Conservation (phyloP, 2,329 filamentous ascomycete genomes). For the Tolypocladium tropicale region DNA sequence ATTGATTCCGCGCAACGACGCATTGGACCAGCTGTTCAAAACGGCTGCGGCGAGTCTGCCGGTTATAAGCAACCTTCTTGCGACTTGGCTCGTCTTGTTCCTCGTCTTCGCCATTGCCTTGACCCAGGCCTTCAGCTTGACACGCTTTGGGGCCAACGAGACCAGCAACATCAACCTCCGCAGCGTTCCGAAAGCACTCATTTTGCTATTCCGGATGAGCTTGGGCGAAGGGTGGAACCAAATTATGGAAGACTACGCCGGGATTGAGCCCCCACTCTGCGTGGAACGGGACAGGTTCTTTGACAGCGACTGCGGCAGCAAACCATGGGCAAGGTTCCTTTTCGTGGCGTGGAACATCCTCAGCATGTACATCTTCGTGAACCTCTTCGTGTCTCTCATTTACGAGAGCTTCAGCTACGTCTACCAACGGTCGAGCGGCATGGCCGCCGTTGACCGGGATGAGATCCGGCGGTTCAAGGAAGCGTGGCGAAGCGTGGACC, state of each 20-base stretch:
- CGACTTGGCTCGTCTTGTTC: constrained; percentile 96
- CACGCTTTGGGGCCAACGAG: constrained; percentile 68
- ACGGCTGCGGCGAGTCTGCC: constrained; percentile 90
- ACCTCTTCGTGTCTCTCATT: constrained; percentile 94
- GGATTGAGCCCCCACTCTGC: constrained; percentile 70
- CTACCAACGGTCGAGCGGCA: constrained; percentile 90
- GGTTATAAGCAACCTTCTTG: constrained; percentile 81
- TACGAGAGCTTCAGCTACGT: constrained; percentile 99
- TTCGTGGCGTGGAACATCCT: constrained; percentile 98
- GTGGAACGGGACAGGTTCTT: constrained; percentile 65
- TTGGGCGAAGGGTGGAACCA: constrained; percentile 94
- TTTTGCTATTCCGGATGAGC: constrained; percentile 87
- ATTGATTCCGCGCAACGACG: constrained; percentile 91
- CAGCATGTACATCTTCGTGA: constrained; percentile 99
- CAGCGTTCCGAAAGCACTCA: constrained; percentile 85
- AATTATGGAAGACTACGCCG: constrained; percentile 91
- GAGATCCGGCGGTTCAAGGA: constrained; percentile 97
- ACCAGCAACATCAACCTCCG: constrained; percentile 81
- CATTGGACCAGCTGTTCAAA: constrained; percentile 96
- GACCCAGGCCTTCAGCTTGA: constrained; percentile 92
- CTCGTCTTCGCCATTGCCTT: constrained; percentile 92
- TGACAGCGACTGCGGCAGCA: constrained; percentile 85
- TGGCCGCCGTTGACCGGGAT: constrained; percentile 81
- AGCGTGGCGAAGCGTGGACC: constrained; percentile 93
- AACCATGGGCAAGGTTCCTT: constrained; percentile 74